Base-by-base conservation (phyloP, 352 stramenopile species). In the Pythium sp. region DNA sequence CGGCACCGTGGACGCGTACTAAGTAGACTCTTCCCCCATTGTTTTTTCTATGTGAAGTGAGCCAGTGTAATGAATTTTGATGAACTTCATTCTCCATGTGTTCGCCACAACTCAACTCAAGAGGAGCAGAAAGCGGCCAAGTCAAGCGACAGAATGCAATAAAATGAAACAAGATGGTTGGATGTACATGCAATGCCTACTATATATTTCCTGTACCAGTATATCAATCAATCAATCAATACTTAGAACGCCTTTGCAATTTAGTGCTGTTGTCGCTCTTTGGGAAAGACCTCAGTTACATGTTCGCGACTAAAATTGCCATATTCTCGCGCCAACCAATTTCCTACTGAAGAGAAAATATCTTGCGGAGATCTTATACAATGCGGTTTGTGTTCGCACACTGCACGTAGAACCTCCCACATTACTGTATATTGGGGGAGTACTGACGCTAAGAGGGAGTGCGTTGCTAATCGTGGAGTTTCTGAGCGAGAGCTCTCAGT, bases 1-100 rank as follows among this genome's bases (percentile, higher is more conserved):
- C 34, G 68, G 69, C 38, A 81, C 64, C 15, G 74, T 81, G 46
- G 63, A 72, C 11, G 65, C 74, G 26, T 58, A 76, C 73, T 64
- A 69, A 69, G 64, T 69, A 65, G 58, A 65, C 34, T 28, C 24
- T 14, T 14, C 43, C 14, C 56, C 28, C 26, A 36, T 60, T n/a
- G 34, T 65, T 36, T 22, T 60, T 71, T 73, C 72, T 70, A 66
- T 71, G 76, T 68, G 73, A 65, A 70, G 55, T 60, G 55, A 41
- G 18, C 36, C 28, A 58, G n/a, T 43, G 55, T 60, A 34, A 34
- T 60, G 18, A 60, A 34, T 34, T 60, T 49, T 49, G 41, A 49
- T 49, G 41, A 49, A 49, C 41, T 49, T 49, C 41, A 49, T 49
- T 49, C 7, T 49, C 7, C 41, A 49, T n/a, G 15, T 49, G 14